Base-by-base conservation (phyloP, 2,329 filamentous ascomycete genomes). In the Cadophora malorum region DNA sequence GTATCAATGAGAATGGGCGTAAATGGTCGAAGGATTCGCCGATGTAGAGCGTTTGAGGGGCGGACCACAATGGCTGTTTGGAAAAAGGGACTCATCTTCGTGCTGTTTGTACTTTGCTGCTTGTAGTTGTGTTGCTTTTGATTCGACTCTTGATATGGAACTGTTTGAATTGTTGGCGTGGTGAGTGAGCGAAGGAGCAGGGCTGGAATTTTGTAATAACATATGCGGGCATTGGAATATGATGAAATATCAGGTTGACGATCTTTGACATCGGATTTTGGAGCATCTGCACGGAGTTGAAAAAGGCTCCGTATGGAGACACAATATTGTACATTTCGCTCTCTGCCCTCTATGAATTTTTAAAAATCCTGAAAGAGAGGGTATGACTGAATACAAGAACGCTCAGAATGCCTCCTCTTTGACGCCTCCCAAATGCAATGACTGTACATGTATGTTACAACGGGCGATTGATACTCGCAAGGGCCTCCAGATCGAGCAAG, bases 391-490 rank as follows among this genome's bases (percentile, higher is more conserved):
- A 23, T 45, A 28, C 12, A 41, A 4, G n/a, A 28, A 59, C 21
- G 35, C 35, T 59, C 56, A 45, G 23, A 3, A 45, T 59, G 35
- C 35, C 16, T 19, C 35, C 56, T 9, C 35, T 19, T 28, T 21
- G 35, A 45, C 56, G 56, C 56, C 56, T 25, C 21, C 35, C 21
- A 25, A 21, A 25, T 59, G 35, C 56, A 41, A 41, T 8, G 35
- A 45, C 38, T 21, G 56, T 23, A 59, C 56, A 59, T 7, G 28
- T 45, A 59, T 28, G 5, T 59, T 59, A 59, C 56, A 59, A 23
- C 4, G 5, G 28, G 28, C 5, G 28, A 59, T 16, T 14, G 8
- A 59, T 41, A 21, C 21, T 45, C 45, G 8, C 35, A 45, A 3
- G 25, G 10, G 4, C 10, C 21, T 10, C 33, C n/a, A 25, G 7